These are phyloP conservation scores for Serendipita vermifera DNA, from an alignment of 768 basidiomycete species.

Conservation along the genomic window DNA sequence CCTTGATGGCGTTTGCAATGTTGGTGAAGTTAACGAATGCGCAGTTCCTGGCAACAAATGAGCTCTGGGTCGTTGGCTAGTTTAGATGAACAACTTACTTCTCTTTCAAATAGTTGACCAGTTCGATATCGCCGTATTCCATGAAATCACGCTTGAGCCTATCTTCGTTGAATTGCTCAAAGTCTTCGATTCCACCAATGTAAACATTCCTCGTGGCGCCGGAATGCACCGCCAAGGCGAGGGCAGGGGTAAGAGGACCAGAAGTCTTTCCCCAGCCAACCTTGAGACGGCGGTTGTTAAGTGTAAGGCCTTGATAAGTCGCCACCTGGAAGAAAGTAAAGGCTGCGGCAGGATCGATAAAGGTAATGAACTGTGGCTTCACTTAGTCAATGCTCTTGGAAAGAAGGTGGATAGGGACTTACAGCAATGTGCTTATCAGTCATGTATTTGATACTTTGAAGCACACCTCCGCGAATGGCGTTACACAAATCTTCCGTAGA, in stretches of 20 bases:
- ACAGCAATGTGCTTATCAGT: constrained; percentile 96
- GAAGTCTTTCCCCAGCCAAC: constrained; percentile 98
- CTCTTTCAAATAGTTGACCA: constrained; percentile 90
- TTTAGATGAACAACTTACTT: constrained; percentile 42
- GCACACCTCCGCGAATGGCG: constrained; percentile 87
- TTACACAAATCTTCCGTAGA: constrained; percentile 93
- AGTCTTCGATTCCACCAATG: constrained; percentile 90
- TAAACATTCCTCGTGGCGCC: constrained; percentile 97
- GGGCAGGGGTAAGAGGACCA: constrained; percentile 67
- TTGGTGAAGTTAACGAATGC: constrained; percentile 95
- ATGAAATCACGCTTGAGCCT: constrained; percentile 86
- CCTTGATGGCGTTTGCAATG: constrained; percentile 90
- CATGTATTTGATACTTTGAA: constrained; percentile 92
- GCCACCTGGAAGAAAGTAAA: constrained; percentile 92
- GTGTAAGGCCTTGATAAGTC: constrained; percentile 72
- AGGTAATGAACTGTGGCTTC: constrained; percentile 72
- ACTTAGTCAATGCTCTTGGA: constrained; percentile 12
- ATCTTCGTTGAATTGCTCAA: constrained; percentile 82
- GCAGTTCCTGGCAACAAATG: constrained; percentile 52
- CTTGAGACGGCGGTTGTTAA: constrained; percentile 90
- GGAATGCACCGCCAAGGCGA: constrained; percentile 78
- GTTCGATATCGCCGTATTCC: constrained; percentile 92
- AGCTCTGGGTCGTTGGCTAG: constrained; percentile 12
- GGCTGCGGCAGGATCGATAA: constrained; percentile 86
- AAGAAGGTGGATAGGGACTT: constrained; percentile 25